Evolutionary conservation across 148 eudicot genomes (phyloP), one percentile per base, ranked within the genome.

Genomic region (Arbutus unedo): DNA sequence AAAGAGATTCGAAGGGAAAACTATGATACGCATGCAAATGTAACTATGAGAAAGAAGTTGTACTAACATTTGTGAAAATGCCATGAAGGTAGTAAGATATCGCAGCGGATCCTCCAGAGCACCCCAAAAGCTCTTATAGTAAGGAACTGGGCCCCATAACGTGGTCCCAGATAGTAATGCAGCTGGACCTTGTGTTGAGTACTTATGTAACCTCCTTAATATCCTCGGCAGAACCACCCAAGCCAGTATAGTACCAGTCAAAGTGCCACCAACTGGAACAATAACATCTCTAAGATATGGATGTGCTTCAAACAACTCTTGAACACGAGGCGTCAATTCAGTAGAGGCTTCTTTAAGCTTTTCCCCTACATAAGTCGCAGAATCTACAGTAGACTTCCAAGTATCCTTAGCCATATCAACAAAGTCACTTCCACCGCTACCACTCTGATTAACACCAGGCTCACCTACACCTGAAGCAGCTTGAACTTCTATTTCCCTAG

Each of bases 91-190:
- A 51, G 87, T 43, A 23, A 91, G 79, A 83, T 90, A 93, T 79
- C 97, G 92, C 79, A 92, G 79, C 11, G 99, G 99, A 86, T 81
- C 93, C 86, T 91, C 97, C 84, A 94, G 72, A 44, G 99, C 98
- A 83, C 93, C 96, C 98, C 98, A 97, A 82, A 93, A 85, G 82
- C 99, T 93, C 78, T 90, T 92, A 89, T 97, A 97, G 70, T 97
- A 97, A 9, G 96, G 93, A 25, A 94, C 93, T n/a, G 89, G 91
- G 70, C 87, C 94, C 81, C 88, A 86, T 59, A 96, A 83, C 56
- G 89, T 78, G 74, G 91, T 88, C 78, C 87, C 86, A 31, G 91
- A 66, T 51, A 94, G 84, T 68, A 97, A 81, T 19, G 90, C 88
- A 88, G 92, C 89, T 4, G 96, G 90, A 43, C 99, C 96, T 86